Base-by-base conservation (phyloP, 2,329 filamentous ascomycete genomes). In the Cladophialophora exuberans region DNA sequence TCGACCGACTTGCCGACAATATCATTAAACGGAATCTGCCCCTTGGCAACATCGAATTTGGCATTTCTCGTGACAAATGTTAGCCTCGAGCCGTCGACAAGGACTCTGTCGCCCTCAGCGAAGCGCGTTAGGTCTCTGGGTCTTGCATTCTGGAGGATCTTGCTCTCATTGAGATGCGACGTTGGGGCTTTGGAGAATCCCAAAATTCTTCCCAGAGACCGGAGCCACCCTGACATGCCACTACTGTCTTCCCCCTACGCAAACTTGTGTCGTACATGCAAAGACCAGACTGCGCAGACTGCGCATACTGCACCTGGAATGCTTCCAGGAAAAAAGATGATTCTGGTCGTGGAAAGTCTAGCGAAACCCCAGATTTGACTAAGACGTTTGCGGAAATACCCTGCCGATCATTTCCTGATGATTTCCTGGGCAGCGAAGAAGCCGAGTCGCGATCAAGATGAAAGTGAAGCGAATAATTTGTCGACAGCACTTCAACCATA, bases 1-100 rank as follows among this genome's bases (percentile, higher is more conserved):
- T 49, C 47, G 11, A 54, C 25, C 35, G 72, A 71, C 59, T 79
- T 82, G 33, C 86, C 87, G 64, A 92, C 86, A 52, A 91, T 81
- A 31, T 83, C 78, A 48, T 76, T 70, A 57, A 79, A 74, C 4
- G 68, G 57, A 25, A 82, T 62, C 30, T 62, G 50, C 0, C 58
- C 60, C 28, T 57, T 51, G 3, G 54, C 36, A 67, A 67, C 28
- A 68, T 64, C 48, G 72, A 65, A 43, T 69, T 71, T 57, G 67
- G 70, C 7, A 68, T 67, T 20, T 42, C 62, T 64, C 28, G 64
- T 68, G 30, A 81, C 67, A 48, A 71, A 72, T 1, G 72, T 73
- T 35, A 81, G 67, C 15, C 70, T 64, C 3, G 69, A 68, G 39
- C 67, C 69, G 59, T 72, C 74, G 28, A 77, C 41, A 10, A 77